Conservation (phyloP, 208 protist genomes). For the Vickermania ingenoplastis region DNA sequence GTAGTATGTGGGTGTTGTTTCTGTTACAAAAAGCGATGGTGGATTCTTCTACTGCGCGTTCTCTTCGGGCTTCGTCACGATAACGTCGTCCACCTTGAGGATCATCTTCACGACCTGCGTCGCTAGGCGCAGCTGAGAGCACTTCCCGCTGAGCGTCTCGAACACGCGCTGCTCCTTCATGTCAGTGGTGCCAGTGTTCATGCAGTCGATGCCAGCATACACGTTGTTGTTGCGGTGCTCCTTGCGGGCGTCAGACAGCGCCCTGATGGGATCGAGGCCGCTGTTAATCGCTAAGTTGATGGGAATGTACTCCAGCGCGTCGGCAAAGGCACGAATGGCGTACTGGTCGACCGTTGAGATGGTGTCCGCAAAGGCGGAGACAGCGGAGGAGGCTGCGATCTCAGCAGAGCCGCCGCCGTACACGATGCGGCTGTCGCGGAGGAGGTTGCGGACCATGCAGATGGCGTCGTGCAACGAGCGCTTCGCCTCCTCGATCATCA, state of each 20-base stretch:
- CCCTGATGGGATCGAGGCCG: slow-evolving; percentile 94
- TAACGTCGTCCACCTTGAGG: slow-evolving; percentile 99
- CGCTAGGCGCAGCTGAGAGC: slow-evolving; percentile 98
- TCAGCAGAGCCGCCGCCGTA: slow-evolving; percentile 99
- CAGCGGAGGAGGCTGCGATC: slow-evolving; percentile 94
- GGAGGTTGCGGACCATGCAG: slow-evolving; percentile 99
- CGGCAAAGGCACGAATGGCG: slow-evolving; percentile 98
- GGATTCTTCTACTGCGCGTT: slow-evolving; percentile 49
- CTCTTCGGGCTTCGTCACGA: slow-evolving; percentile 83
- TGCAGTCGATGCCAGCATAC: slow-evolving; percentile 98
- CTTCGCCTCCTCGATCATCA: slow-evolving; percentile 99
- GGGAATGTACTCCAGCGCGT: slow-evolving; percentile 99
- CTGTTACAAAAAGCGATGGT: too few relatives aligned
- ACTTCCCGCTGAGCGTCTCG: slow-evolving; percentile 98
- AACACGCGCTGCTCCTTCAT: slow-evolving; percentile 98
- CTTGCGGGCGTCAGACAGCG: slow-evolving; percentile 94
- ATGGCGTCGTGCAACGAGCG: slow-evolving; percentile 99
- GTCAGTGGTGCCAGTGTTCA: slow-evolving; percentile 91
- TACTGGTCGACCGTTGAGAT: slow-evolving; percentile 97
- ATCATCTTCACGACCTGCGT: slow-evolving; percentile 99
- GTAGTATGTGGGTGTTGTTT: too few relatives aligned
- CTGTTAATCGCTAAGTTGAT: slow-evolving; percentile 98
- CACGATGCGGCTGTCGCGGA: slow-evolving; percentile 98
- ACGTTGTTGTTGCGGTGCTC: slow-evolving; percentile 93
- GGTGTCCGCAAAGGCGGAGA: slow-evolving; percentile 89